phyloP scores from a whole-genome alignment of 2,329 filamentous ascomycete species.

The Saccharata proteae region DNA sequence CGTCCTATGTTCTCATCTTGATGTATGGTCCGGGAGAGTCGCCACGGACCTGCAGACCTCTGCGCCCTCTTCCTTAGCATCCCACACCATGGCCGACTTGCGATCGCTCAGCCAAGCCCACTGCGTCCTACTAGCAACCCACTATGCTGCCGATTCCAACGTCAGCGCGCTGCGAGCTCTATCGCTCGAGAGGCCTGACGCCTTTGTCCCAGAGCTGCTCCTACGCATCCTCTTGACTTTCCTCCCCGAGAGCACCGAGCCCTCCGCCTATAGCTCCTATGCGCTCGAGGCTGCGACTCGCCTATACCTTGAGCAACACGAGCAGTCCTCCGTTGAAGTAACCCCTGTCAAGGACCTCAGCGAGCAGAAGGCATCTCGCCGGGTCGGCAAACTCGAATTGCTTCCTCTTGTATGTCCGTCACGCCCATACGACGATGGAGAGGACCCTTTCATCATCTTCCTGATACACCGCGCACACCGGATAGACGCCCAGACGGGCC shows the following conservation, averaged over 20 bases:
- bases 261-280: constrained; percentile 50
- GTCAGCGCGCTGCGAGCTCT: constrained; percentile 50
- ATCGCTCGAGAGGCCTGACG: constrained; percentile 41
- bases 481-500: constrained; percentile 61
- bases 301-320: constrained; percentile 31
- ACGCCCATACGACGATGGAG: constrained; percentile 31
- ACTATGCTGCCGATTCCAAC: constrained; percentile 55
- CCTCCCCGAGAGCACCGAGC: constrained; percentile 58
- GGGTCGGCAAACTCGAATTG: constrained; percentile 51
- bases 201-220: constrained; percentile 52
- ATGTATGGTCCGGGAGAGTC: no score
- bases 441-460: constrained; percentile 50
- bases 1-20: no score
- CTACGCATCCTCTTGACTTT: constrained; percentile 65
- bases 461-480: constrained; percentile 55
- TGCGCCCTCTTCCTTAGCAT: no score
- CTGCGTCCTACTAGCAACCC: constrained; percentile 59
- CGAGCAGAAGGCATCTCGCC: constrained; percentile 52
- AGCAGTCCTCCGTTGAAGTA: constrained; percentile 36
- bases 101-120: constrained; percentile 48
- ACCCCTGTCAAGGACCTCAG: constrained; percentile 46
- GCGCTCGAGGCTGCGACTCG: constrained; percentile 45
- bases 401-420: constrained; percentile 43
- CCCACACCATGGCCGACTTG: constrained; percentile 2
- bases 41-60: no score